Conservation (phyloP, 2,329 filamentous ascomycete species). For the Rutstroemia sydowiana region DNA sequence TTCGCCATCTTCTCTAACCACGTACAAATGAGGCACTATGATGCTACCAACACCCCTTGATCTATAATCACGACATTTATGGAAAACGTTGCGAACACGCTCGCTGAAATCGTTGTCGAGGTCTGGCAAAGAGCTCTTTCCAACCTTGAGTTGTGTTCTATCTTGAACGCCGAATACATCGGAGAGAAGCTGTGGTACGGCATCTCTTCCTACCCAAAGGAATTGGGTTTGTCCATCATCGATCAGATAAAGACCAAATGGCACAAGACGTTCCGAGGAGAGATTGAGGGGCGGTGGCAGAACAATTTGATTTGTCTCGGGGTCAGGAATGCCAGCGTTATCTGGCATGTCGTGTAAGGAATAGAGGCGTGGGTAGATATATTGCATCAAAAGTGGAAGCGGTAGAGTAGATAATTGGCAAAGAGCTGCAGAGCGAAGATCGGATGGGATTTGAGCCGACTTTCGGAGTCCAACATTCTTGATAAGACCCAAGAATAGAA, state of each 20-base stretch:
- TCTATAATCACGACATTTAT: constrained; percentile 85
- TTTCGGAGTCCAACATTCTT: constrained; percentile 94
- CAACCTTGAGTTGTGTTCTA: constrained; percentile 76
- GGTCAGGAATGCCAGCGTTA: constrained; percentile 77
- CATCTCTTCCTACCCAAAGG: constrained; percentile 89
- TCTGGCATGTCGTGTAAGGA: constrained; percentile 96
- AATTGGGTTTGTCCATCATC: constrained; percentile 98
- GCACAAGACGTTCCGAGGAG: constrained; percentile 77
- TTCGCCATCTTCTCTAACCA: constrained; percentile 92
- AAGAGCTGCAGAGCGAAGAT: constrained; percentile 86
- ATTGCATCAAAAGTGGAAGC: constrained; percentile 82
- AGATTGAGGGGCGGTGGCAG: constrained; percentile 81
- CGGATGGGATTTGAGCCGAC: constrained; percentile 87
- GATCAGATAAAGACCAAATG: constrained; percentile 90
- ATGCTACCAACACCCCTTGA: constrained; percentile 88
- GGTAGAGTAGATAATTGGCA: constrained; percentile 92
- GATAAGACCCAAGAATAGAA: constrained; percentile 87
- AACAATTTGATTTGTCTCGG: constrained; percentile 79
- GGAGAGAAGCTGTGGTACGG: constrained; percentile 76
- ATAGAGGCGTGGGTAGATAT: constrained; percentile 81
- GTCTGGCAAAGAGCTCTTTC: constrained; percentile 80
- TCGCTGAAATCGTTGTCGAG: constrained; percentile 97
- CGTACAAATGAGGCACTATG: constrained; percentile 83
- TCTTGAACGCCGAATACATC: constrained; percentile 90
- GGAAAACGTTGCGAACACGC: constrained; percentile 78